Evolutionary conservation across 2,329 filamentous ascomycete genomes (phyloP), one percentile per base, ranked within the genome.

Genomic region (Hymenoscyphus linearis): DNA sequence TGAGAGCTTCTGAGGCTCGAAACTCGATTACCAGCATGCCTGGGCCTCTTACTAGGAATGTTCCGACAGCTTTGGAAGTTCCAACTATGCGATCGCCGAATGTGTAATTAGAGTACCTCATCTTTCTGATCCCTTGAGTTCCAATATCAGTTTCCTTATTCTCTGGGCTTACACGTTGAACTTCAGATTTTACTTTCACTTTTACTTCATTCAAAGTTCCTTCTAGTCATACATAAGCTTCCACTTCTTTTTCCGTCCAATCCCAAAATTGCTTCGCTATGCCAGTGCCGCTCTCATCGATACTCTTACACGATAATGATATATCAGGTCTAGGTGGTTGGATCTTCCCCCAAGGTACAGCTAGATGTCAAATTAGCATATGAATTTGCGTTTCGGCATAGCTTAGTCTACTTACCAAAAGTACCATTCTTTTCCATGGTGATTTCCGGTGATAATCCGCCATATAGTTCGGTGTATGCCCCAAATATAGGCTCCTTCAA

Each of bases 331-430:
- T 68, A 18, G 76, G 71, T 18, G 70, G 60, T 52, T 59, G 61
- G 60, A 74, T 67, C 34, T 74, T 70, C 64, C 80, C 80, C 77
- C 79, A 83, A 1, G 80, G 57, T 52, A 58, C 47, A 36, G 80
- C 56, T 79, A 72, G 27, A 82, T 73, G 74, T 52, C 25, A 4
- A 26, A 35, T 52, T 27, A 54, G 65, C 13, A 63, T 55, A 36
- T 16, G 9, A 26, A 35, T 4, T 59, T 1, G 35, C n/a, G 31
- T 12, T 25, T 10, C 40, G 22, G 5, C 53, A 36, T 25, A 22
- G 2, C 0, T 12, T 13, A 7, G 14, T 36, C 12, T 25, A 62
- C 65, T 58, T 63, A 72, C 69, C 62, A 64, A 67, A 72, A 25
- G 63, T 59, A 9, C 70, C 70, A 57, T 65, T 68, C 18, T 65